Evolutionary conservation across 495 filamentous ascomycete species (phyloP), one percentile per base, ranked within the genome.

Genomic region (Evansstolkia leycettana): DNA sequence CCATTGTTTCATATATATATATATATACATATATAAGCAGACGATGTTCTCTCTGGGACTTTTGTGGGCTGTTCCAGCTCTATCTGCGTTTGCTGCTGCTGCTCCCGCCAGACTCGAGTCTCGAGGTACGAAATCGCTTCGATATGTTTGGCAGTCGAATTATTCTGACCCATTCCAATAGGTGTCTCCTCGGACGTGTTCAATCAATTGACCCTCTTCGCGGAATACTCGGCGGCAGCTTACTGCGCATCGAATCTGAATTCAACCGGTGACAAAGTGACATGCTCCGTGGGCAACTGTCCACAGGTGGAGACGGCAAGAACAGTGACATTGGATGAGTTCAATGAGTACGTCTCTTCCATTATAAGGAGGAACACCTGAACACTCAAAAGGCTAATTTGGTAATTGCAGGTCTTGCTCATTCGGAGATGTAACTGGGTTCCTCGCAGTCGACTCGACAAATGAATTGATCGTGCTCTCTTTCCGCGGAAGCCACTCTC

Each of bases 201-300:
- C 7, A 31, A 50, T 15, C 60, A 69, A 27, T 57, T 89, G 30
- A 55, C 65, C 3, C 60, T 84, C 41, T 82, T 70, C 49, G 70
- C 77, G 11, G 73, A 89, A 48, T 89, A 78, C 52, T 62, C 82
- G 1, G 78, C 66, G 0, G 78, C 82, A 0, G 59, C 75, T 4
- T 85, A 83, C 52, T 90, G 84, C 53, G 62, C 71, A 24, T 60
- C 37, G 27, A 65, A 77, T 36, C 28, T 51, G 33, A 65, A 67
- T 28, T 53, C 68, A 5, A 43, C 58, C 8, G 52, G 53, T n/a
- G 50, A 54, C 10, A 56, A 57, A 9, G 38, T 88, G 13, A 64
- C 64, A 9, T 92, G 85, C 52, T 38, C 52, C 1, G 40, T 55
- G 5, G 62, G 54, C n/a, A 66, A 63, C 37, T 90, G 85, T 50